Evolutionary conservation across 345 rosid species (phyloP), one percentile per base, ranked within the genome.

Genomic region (Euphorbia peplus): DNA sequence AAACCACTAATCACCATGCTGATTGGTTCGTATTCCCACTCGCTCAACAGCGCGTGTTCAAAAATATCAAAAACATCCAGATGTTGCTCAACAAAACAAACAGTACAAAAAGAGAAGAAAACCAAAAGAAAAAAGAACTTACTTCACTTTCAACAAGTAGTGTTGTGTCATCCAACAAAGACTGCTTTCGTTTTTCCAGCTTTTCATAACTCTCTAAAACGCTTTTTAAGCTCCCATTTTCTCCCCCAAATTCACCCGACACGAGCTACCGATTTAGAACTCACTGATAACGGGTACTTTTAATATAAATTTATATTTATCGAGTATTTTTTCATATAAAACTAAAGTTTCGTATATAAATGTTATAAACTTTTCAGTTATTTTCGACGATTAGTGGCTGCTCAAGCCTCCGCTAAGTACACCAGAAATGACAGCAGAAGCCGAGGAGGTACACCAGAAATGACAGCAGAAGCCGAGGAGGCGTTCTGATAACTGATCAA

Each of bases 1-100:
- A 14, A 44, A 8, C 60, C 35, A 14, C 69, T 14, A 9, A 28
- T 9, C 26, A 54, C 52, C 32, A 14, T 51, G 42, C 16, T 56
- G 22, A 26, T 67, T 67, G 26, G 14, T 16, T 7, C 41, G 71
- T 67, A 63, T 25, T 8, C 7, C 42, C 71, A 67, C 71, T 39
- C 25, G n/a, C 28, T 18, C 18, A 42, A 26, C 0, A 42, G 63
- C 63, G 71, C 71, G 70, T 67, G 71, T 30, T 55, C 22, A 11
- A 54, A 53, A 21, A 51, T 21, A n/a, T 52, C 26, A 22, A 55
- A 50, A 16, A 1, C 44, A 30, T 30, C 3, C 69, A 29, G 44
- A 52, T 51, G n/a, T 8, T 24, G 25, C 60, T 25, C 44, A 6
- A 24, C 28, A 6, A n/a, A 19, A 10, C 50, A 44, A 10, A 44